Conservation (phyloP, 108 stramenopile genomes). For the Seminavis robusta region DNA sequence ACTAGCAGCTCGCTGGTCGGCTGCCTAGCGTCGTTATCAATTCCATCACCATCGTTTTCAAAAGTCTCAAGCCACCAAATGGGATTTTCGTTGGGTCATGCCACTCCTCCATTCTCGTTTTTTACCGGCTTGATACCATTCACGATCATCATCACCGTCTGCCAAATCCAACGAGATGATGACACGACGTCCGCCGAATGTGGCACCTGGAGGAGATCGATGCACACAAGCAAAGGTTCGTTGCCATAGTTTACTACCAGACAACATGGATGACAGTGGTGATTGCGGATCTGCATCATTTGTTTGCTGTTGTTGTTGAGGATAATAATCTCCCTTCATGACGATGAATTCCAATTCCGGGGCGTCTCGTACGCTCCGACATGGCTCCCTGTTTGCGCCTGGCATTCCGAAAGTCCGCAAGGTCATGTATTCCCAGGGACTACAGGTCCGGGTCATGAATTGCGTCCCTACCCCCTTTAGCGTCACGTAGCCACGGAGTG, state of each 20-base stretch:
- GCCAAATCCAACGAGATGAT: conserved; percentile 58
- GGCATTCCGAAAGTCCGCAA: conserved; percentile 41
- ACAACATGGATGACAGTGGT: too few species aligned
- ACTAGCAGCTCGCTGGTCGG: too few species aligned
- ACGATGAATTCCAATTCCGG: conserved; percentile 56
- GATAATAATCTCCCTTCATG: conserved; percentile 65
- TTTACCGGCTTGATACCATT: conserved; percentile 49
- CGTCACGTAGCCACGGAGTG: conserved; percentile 54
- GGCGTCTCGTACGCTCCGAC: conserved; percentile 30
- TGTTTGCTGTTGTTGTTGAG: conserved; percentile 13
- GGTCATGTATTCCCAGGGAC: conserved; percentile 47
- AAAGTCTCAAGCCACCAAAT: conserved; percentile 24
- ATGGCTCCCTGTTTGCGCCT: not conserved
- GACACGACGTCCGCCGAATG: conserved; percentile 35
- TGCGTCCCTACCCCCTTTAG: conserved; percentile 53
- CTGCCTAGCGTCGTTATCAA: too few species aligned
- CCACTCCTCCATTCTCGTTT: conserved; percentile 48
- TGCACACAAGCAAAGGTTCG: conserved; percentile 57
- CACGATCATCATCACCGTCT: conserved; percentile 56
- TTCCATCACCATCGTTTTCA: too few species aligned
- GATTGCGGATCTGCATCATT: not conserved
- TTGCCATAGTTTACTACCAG: conserved; percentile 35
- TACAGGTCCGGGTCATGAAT: conserved; percentile 33
- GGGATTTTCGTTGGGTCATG: conserved; percentile 50
- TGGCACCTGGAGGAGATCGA: conserved; percentile 47